Conservation (phyloP, 2,329 filamentous ascomycete genomes). For the Scedosporium apiospermum region DNA sequence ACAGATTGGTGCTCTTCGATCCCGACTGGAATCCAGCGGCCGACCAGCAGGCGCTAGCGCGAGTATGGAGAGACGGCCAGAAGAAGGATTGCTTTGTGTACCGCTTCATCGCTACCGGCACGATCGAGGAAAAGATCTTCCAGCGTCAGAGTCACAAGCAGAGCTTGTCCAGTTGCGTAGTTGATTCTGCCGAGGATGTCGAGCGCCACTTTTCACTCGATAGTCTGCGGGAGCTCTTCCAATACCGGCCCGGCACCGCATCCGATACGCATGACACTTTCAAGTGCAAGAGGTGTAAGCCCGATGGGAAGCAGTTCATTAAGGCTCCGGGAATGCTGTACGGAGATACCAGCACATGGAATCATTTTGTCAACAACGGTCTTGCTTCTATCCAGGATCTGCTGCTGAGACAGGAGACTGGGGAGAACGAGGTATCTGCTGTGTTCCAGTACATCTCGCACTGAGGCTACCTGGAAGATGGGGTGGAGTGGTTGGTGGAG, state of each 20-base stretch:
- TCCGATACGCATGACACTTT: constrained; percentile 98
- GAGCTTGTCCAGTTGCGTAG: constrained; percentile 88
- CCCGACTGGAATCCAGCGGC: constrained; percentile 97
- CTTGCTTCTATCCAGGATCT: constrained; percentile 83
- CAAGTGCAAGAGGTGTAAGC: constrained; percentile 91
- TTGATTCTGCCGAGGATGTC: constrained; percentile 93
- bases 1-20: constrained; percentile 90
- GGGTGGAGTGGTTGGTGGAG: not conserved
- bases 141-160: constrained; percentile 98
- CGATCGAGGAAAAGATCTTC: constrained; percentile 99
- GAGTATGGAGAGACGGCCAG: constrained; percentile 97
- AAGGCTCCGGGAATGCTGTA: constrained; percentile 95
- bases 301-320: constrained; percentile 76
- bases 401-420: constrained; percentile 75
- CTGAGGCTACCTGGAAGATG: constrained; percentile 15
- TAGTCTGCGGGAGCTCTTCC: constrained; percentile 84
- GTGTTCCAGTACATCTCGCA: constrained; percentile 99
- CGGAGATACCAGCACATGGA: constrained; percentile 98
- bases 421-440: constrained; percentile 73
- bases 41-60: constrained; percentile 91
- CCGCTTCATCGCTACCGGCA: constrained; percentile 96
- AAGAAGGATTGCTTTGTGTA: constrained; percentile 99
- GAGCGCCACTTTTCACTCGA: constrained; percentile 94
- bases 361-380: constrained; percentile 81
- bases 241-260: constrained; percentile 73